Base-by-base conservation (phyloP, 2,329 filamentous ascomycete genomes). In the Cladosporium cucumerinum region DNA sequence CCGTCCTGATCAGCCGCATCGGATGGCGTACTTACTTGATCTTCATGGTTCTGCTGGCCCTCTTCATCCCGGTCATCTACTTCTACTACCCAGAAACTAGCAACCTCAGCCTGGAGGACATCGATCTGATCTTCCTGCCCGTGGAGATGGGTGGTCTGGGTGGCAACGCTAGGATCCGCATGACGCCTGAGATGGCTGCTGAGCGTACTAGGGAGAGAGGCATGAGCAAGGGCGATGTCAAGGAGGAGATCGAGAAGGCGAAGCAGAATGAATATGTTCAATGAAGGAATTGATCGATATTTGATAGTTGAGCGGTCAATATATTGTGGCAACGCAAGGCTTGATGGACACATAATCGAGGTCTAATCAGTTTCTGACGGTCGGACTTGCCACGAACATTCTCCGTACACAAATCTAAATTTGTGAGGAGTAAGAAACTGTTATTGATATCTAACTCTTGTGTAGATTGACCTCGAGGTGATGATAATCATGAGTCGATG, bases 21-120 rank as follows among this genome's bases (percentile, higher is more conserved):
- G 71, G 77, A 18, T 84, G 80, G 80, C 80, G 80, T 66, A 79
- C 78, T 0, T 84, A 84, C 67, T 71, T 84, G 1, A 82, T 83
- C 67, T 84, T 82, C 71, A 80, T 79, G 71, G 54, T 66, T 28
- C 32, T 68, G 34, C 32, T 67, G 54, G 63, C 63, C 12, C 46
- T 65, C 7, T 65, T 65, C 57, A 55, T 61, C 48, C 63, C 63
- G 1, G 30, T 54, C 32, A 69, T 73, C 4, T 74, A 71, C 66
- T 76, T 75, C 68, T 75, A 75, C 66, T 68, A 76, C 1, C 72
- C 70, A 3, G 74, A 77, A 39, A 73, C 70, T 10, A 69, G 73
- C 34, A 74, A 74, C 5, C 68, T 71, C 14, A 71, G 68, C 5
- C 66, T 77, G 5, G 74, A 77, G 65, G 75, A 75, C 63, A 76